phyloP scores from a whole-genome alignment of 1,284 basidiomycete genomes.

The Pyrrhoderma lamaoense region DNA sequence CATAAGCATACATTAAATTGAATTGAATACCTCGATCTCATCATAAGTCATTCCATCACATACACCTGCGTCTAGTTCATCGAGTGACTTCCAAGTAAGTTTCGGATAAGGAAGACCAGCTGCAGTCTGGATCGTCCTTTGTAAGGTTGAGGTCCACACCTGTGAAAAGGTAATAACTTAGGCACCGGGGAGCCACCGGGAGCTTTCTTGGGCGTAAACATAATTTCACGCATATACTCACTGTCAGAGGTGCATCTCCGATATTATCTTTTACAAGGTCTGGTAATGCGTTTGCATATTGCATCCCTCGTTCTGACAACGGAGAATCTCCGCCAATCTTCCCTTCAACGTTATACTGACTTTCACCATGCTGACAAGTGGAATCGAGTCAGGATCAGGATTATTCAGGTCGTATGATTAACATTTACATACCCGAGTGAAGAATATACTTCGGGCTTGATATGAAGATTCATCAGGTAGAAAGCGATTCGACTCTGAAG shows the following conservation, averaged over 20 bases:
- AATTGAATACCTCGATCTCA: slow-evolving; percentile 79
- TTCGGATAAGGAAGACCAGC: slow-evolving; percentile 80
- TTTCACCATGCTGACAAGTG: slow-evolving; percentile 89
- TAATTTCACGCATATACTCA: slow-evolving; percentile 29
- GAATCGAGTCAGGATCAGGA: slow-evolving; percentile 5
- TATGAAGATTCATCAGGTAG: slow-evolving; percentile 97
- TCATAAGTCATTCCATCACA: slow-evolving; percentile 99
- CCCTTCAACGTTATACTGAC: slow-evolving; percentile 93
- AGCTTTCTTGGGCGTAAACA: background rate
- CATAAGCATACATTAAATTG: background rate
- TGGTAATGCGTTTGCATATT: slow-evolving; percentile 84
- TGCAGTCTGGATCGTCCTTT: slow-evolving; percentile 90
- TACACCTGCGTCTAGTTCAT: slow-evolving; percentile 97
- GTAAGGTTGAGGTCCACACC: slow-evolving; percentile 97
- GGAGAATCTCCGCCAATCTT: slow-evolving; percentile 96
- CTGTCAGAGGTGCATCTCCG: slow-evolving; percentile 82
- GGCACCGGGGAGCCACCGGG: background rate
- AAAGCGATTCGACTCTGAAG: slow-evolving; percentile 95
- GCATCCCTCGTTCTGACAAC: slow-evolving; percentile 77
- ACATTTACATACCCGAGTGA: slow-evolving; percentile 69
- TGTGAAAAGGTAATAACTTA: slow-evolving; percentile 18
- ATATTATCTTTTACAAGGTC: slow-evolving; percentile 86
- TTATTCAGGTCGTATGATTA: no score
- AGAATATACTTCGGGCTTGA: slow-evolving; percentile 97
- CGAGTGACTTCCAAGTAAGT: slow-evolving; percentile 97